phyloP scores from a whole-genome alignment of 371 early-diverging fungal species.

The Saksenaea vasiformis region DNA sequence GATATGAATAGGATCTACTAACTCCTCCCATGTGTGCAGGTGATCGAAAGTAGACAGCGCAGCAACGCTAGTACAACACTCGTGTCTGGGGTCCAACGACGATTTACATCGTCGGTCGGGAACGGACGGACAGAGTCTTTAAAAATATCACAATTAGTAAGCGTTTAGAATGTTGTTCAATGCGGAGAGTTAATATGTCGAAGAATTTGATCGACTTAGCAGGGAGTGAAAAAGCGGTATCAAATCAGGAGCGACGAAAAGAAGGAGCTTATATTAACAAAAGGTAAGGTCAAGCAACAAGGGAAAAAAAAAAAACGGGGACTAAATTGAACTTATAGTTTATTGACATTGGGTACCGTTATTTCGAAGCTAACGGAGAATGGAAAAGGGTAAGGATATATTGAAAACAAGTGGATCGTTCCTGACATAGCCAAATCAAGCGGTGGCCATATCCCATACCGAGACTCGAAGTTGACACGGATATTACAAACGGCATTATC shows the following conservation, averaged over 20 bases:
- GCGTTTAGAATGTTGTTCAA: not conserved
- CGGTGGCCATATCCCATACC: conserved; percentile 79
- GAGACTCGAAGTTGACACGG: conserved; percentile 93
- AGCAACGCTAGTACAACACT: conserved; percentile 16
- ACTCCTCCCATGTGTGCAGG: conserved; percentile 7
- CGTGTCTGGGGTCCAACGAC: conserved; percentile 2
- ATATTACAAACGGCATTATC: conserved; percentile 87
- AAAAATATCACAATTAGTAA: conserved; percentile 5
- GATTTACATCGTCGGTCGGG: conserved; percentile 68
- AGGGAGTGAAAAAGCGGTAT: conserved; percentile 93
- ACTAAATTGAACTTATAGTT: conserved; percentile 24
- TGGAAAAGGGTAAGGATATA: conserved; percentile 45
- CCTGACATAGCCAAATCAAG: conserved; percentile 6
- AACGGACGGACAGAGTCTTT: conserved; percentile 38
- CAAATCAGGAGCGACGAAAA: conserved; percentile 77
- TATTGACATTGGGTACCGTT: conserved; percentile 89
- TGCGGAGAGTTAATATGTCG: not conserved
- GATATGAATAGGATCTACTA: not conserved
- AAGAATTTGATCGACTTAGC: conserved; percentile 93
- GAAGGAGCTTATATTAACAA: conserved; percentile 96
- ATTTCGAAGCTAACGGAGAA: conserved; percentile 78
- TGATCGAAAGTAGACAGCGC: conserved; percentile 44
- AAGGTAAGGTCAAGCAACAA: conserved; percentile 32
- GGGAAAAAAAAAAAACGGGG: not conserved
- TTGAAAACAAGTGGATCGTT: not conserved